A percentile compares a stretch with the other conserved stretches of the same genome.
phyloP scores from a whole-genome alignment of 73 alveolate genomes.

The Effrenium voratum region DNA sequence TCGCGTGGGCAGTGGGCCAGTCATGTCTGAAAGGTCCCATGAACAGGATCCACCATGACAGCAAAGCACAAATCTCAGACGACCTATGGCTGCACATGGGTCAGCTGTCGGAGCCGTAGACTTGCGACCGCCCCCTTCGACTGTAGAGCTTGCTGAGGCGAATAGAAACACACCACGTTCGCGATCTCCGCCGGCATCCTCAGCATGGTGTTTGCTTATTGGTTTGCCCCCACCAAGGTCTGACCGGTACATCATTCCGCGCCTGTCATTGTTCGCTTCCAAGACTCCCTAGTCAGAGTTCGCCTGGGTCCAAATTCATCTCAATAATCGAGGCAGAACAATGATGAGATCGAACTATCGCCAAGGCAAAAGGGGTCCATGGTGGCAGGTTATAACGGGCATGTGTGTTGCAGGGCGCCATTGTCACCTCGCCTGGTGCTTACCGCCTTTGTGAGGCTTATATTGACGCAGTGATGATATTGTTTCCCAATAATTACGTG shows the following conservation, averaged over 20 bases:
- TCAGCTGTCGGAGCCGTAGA: no score
- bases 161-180: no score
- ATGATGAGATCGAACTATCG: conserved; percentile 33
- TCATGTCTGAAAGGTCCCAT: no score
- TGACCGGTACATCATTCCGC: conserved; percentile 39
- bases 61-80: no score
- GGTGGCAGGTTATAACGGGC: background rate
- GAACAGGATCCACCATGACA: no score
- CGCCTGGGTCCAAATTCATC: background rate
- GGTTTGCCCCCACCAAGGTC: conserved; percentile 13
- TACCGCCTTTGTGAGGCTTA: background rate
- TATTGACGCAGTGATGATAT: background rate
- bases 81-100: no score
- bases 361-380: background rate
- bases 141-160: no score
- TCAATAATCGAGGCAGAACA: background rate
- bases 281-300: background rate
- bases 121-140: no score
- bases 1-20: no score
- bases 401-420: conserved; percentile 41
- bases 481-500: background rate
- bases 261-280: background rate
- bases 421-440: conserved; percentile 54
- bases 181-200: no score
- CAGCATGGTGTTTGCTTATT: no score